Percentiles rank a stretch among this genome's conserved stretches.
These are phyloP conservation scores for Ogataea chonburiensis DNA, from an alignment of 805 yeast species.

Conservation along the genomic window DNA sequence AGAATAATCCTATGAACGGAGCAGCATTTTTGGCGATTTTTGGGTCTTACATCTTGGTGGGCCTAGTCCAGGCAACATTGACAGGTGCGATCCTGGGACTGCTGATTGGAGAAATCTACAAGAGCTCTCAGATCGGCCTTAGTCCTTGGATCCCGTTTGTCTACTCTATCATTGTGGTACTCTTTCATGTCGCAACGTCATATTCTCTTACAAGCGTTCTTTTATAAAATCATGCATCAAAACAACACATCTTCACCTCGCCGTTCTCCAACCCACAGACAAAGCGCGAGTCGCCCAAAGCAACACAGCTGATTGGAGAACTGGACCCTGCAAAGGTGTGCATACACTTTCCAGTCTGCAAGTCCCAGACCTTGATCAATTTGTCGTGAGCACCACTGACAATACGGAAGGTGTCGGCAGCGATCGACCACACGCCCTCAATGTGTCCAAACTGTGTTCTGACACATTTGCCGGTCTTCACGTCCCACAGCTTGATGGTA, in stretches of 20 bases:
- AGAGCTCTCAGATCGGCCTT: conserved; percentile 80
- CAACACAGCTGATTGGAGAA: conserved; percentile 66
- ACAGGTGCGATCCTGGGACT: conserved; percentile 79
- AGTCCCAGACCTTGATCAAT: conserved; percentile 89
- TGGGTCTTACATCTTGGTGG: conserved; percentile 48
- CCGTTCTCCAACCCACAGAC: conserved; percentile 92
- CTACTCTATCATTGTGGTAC: conserved; percentile 67
- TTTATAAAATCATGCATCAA: conserved; percentile 46
- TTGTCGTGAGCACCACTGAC: conserved; percentile 95
- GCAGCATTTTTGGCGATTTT: conserved; percentile 42
- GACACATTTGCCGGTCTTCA: conserved; percentile 79
- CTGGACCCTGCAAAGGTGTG: conserved; percentile 82
- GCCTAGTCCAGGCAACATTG: conserved; percentile 62
- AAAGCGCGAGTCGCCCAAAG: conserved; percentile 82
- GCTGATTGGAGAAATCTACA: conserved; percentile 69
- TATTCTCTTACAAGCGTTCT: conserved; percentile 56
- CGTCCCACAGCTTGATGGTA: conserved; percentile 92
- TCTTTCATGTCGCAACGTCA: conserved; percentile 65
- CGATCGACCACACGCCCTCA: conserved; percentile 97
- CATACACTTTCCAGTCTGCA: conserved; percentile 90
- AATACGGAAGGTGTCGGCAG: conserved; percentile 92
- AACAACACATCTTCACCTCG: conserved; percentile 77
- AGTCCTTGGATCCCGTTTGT: conserved; percentile 93
- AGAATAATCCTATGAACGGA: conserved; percentile 10
- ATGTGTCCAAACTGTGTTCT: conserved; percentile 97